Percentiles rank a stretch among this genome's conserved stretches.
Conservation (phyloP, 2,329 filamentous ascomycete genomes). For the Cephalotrichum gorgonifer region DNA sequence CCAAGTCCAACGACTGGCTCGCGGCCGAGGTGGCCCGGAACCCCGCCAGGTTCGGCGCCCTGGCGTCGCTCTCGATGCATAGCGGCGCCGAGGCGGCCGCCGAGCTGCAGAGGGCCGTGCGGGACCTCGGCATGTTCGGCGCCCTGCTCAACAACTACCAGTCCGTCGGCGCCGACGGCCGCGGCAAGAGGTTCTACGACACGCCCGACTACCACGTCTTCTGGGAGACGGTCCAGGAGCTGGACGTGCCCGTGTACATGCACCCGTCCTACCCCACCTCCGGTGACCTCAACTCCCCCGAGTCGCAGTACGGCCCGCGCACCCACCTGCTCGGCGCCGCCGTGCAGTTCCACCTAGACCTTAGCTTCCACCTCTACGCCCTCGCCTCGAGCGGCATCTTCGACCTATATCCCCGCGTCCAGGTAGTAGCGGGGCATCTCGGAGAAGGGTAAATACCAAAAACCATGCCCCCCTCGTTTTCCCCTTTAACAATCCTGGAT, state of each 20-base stretch:
- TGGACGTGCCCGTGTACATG: conserved; percentile 22
- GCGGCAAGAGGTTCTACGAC: conserved; percentile 19
- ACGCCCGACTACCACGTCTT: conserved; percentile 17
- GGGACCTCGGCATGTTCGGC: conserved; percentile 20
- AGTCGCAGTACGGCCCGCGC: conserved; percentile 16
- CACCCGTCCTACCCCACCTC: conserved; percentile 20
- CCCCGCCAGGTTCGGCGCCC: conserved; percentile 18
- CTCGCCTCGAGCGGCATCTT: conserved; percentile 31
- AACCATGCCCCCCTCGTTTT: neutral
- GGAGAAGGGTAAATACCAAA: conserved; percentile 24
- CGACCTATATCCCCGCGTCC: conserved; percentile 26
- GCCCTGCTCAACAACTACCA: conserved; percentile 24
- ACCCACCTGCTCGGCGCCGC: conserved; percentile 23
- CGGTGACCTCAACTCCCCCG: conserved; percentile 15
- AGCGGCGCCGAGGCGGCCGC: conserved; percentile 14
- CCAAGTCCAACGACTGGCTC: conserved; percentile 21
- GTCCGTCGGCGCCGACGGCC: conserved; percentile 8
- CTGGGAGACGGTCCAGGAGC: conserved; percentile 18
- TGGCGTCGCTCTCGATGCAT: conserved; percentile 23
- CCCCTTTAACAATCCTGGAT: too few relatives aligned
- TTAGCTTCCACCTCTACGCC: conserved; percentile 33
- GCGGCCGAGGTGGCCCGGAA: conserved; percentile 15
- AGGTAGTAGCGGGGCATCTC: conserved; percentile 30
- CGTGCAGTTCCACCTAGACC: conserved; percentile 28
- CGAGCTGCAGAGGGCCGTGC: conserved; percentile 19